Percentiles rank a stretch among this genome's conserved stretches.
Conservation (phyloP, 1,284 basidiomycete genomes). For the Fomitopsis pinicola region DNA sequence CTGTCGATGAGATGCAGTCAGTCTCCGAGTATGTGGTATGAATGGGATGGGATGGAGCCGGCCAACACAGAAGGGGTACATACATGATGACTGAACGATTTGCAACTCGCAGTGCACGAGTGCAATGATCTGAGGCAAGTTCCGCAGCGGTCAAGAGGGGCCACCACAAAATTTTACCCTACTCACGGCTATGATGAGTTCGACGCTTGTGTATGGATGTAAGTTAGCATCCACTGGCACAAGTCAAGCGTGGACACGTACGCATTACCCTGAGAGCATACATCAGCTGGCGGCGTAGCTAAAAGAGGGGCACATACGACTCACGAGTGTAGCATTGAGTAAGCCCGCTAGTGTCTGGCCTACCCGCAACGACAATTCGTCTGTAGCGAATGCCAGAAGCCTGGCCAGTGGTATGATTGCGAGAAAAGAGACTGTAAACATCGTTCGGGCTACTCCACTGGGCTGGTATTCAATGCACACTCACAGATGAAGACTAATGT, state of each 20-base stretch:
- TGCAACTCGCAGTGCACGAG: constrained; percentile 75
- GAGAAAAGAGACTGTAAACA: constrained; percentile 57
- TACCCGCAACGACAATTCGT: constrained; percentile 78
- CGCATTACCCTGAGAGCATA: constrained; percentile 62
- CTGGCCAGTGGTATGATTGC: constrained; percentile 75
- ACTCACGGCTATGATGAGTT: constrained; percentile 75
- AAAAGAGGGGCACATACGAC: constrained; percentile 28
- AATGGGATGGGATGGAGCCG: background rate
- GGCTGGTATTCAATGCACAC: constrained; percentile 18
- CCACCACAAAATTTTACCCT: background rate
- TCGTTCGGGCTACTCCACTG: background rate
- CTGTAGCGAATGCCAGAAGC: constrained; percentile 84
- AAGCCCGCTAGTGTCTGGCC: constrained; percentile 85
- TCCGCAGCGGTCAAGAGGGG: constrained; percentile 9
- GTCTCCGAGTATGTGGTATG: background rate
- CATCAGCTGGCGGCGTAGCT: background rate
- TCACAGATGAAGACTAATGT: constrained; percentile 70
- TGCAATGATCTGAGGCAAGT: constrained; percentile 63
- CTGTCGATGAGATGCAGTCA: constrained; percentile 29
- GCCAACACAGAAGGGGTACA: constrained; percentile 42
- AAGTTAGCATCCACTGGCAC: background rate
- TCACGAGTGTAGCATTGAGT: constrained; percentile 76
- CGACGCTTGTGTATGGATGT: constrained; percentile 46
- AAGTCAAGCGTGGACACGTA: constrained; percentile 35
- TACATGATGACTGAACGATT: constrained; percentile 80